phyloP scores from a whole-genome alignment of 1,139 yeast genomes.

The Debaryomyces sp. region DNA sequence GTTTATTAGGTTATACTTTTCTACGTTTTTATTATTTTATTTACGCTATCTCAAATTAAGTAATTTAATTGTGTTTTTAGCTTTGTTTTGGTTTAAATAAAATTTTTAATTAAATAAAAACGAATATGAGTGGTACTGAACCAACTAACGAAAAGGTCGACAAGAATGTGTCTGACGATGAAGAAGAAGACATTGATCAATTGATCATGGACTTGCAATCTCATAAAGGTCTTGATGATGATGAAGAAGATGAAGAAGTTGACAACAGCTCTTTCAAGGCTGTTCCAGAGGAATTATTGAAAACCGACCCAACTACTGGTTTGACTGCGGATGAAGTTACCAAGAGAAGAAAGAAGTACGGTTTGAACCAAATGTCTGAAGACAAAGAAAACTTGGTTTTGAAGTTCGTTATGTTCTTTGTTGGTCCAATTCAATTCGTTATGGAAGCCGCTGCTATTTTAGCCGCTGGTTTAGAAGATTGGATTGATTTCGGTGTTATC shows the following conservation, averaged over 20 bases:
- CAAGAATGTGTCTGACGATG: constrained; percentile 60
- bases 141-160: constrained; percentile 52
- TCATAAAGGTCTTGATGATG: constrained; percentile 56
- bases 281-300: constrained; percentile 87
- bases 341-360: constrained; percentile 91
- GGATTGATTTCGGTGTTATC: constrained; percentile 99
- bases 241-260: constrained; percentile 57
- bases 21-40: constrained; percentile 8
- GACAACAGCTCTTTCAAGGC: constrained; percentile 54
- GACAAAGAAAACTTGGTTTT: constrained; percentile 81
- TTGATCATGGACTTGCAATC: constrained; percentile 89
- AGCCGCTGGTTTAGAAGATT: constrained; percentile 98
- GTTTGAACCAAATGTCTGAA: constrained; percentile 94
- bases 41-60: constrained; percentile 2
- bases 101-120: constrained; percentile 6
- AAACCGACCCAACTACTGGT: constrained; percentile 85
- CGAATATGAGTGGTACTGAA: constrained; percentile 50
- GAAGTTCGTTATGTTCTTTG: constrained; percentile 90
- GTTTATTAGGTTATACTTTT: constrained; percentile 9
- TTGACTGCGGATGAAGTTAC: constrained; percentile 78
- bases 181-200: constrained; percentile 86
- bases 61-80: constrained; percentile 2
- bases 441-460: constrained; percentile 98
- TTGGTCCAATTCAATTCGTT: constrained; percentile 98
- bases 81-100: constrained; percentile 7